These are phyloP conservation scores for Tricholoma saponaceum DNA, from an alignment of 768 basidiomycete genomes.

Conservation along the genomic window DNA sequence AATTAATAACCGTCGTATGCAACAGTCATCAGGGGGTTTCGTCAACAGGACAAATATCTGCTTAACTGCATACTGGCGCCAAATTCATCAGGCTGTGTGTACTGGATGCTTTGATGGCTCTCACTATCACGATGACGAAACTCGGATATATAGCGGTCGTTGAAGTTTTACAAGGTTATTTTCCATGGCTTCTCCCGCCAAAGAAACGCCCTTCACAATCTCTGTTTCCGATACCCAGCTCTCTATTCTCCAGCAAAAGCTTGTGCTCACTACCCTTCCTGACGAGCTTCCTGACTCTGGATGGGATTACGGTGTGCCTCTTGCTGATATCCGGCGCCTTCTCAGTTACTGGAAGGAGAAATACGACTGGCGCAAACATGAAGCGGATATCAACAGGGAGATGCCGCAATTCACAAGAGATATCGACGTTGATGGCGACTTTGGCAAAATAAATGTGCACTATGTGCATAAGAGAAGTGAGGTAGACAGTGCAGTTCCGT, in stretches of 20 bases:
- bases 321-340: constrained; percentile 41
- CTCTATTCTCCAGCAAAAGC: constrained; percentile 37
- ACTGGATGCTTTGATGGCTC: too few relatives aligned
- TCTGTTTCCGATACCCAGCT: constrained; percentile 41
- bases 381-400: constrained; percentile 42
- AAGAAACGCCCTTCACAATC: constrained; percentile 38
- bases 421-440: constrained; percentile 36
- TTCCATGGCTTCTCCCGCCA: too few relatives aligned
- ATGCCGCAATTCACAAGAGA: constrained; percentile 50
- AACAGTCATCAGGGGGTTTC: too few relatives aligned
- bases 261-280: constrained; percentile 45
- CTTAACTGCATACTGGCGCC: too few relatives aligned
- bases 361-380: constrained; percentile 48
- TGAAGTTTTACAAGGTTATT: too few relatives aligned
- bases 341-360: constrained; percentile 40
- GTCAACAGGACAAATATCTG: too few relatives aligned
- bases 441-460: constrained; percentile 45
- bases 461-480: constrained; percentile 47
- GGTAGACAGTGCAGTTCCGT: constrained; percentile 37
- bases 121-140: too few relatives aligned
- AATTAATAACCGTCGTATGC: too few relatives aligned
- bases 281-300: constrained; percentile 51
- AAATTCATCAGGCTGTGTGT: too few relatives aligned
- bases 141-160: too few relatives aligned
- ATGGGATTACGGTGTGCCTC: constrained; percentile 47